Percentiles rank a stretch among this genome's conserved stretches.
These are phyloP conservation scores for Amauroascus verrucosus DNA, from an alignment of 2,329 filamentous ascomycete species.

Conservation along the genomic window DNA sequence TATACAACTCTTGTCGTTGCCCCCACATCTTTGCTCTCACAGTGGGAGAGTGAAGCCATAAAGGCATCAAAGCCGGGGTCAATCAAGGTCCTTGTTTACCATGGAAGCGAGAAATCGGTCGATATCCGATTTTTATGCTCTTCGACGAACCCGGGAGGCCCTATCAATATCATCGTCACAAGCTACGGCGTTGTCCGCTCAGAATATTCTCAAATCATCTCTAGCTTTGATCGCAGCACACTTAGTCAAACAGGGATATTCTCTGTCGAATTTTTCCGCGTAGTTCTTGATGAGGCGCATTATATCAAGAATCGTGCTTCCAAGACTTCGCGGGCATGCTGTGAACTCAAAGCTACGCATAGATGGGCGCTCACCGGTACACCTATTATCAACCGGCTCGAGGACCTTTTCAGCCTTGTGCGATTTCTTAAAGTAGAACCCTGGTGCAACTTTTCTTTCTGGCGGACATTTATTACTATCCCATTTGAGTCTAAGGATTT, in stretches of 20 bases:
- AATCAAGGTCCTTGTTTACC: conserved; percentile 79
- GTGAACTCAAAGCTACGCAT: conserved; percentile 73
- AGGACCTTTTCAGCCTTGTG: conserved; percentile 88
- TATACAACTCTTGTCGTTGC: conserved; percentile 92
- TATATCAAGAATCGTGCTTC: conserved; percentile 83
- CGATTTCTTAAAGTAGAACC: conserved; percentile 89
- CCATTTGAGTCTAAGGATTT: conserved; percentile 96
- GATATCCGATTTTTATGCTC: conserved; percentile 74
- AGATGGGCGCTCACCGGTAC: conserved; percentile 92
- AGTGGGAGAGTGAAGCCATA: conserved; percentile 92
- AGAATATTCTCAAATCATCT: conserved; percentile 66
- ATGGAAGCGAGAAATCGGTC: conserved; percentile 70
- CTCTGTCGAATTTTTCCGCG: conserved; percentile 83
- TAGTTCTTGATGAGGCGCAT: conserved; percentile 93
- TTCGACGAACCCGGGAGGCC: conserved; percentile 58
- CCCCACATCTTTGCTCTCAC: conserved; percentile 88
- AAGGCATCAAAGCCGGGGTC: conserved; percentile 79
- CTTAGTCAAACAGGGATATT: conserved; percentile 62
- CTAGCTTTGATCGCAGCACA: conserved; percentile 50
- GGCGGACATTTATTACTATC: conserved; percentile 96
- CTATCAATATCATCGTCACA: conserved; percentile 86
- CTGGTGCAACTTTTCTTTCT: conserved; percentile 98
- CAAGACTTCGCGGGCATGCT: conserved; percentile 91
- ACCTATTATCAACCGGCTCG: conserved; percentile 89
- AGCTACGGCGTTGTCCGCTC: conserved; percentile 88